Conservation (phyloP, 1,139 yeast species). For the Kodamaea derodonti region DNA sequence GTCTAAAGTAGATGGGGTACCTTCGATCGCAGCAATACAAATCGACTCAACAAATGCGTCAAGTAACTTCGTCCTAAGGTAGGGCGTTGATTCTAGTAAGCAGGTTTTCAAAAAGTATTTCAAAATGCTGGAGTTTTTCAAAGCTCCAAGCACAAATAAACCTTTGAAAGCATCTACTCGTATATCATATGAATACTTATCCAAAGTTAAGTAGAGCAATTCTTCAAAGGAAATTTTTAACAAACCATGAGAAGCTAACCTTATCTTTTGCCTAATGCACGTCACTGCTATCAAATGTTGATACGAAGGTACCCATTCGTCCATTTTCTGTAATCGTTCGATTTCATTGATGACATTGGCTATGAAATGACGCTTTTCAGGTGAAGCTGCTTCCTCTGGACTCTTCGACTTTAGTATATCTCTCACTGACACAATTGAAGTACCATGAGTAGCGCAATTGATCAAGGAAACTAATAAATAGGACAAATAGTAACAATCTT, state of each 20-base stretch:
- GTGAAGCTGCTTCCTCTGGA: conserved; percentile 3
- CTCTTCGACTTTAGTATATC: conserved; percentile 17
- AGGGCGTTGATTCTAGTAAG: conserved; percentile 48
- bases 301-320: conserved; percentile 81
- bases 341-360: conserved; percentile 43
- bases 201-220: conserved; percentile 48
- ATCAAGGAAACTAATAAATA: conserved; percentile 57
- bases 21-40: conserved; percentile 67
- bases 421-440: conserved; percentile 29
- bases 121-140: conserved; percentile 58
- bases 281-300: conserved; percentile 55
- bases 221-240: conserved; percentile 49
- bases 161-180: conserved; percentile 71
- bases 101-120: conserved; percentile 59
- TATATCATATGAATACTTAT: conserved; percentile 48
- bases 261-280: conserved; percentile 56
- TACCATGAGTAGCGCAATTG: conserved; percentile 28
- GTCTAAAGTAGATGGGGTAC: conserved; percentile 51
- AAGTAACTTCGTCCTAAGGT: conserved; percentile 50
- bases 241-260: conserved; percentile 57
- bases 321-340: conserved; percentile 72
- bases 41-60: conserved; percentile 48
- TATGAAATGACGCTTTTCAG: conserved; percentile 20
- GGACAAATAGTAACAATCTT: conserved; percentile 68
- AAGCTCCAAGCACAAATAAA: conserved; percentile 69